These are phyloP conservation scores for Heliamphora exappendiculata DNA, from an alignment of 148 eudicot genomes.

Conservation along the genomic window DNA sequence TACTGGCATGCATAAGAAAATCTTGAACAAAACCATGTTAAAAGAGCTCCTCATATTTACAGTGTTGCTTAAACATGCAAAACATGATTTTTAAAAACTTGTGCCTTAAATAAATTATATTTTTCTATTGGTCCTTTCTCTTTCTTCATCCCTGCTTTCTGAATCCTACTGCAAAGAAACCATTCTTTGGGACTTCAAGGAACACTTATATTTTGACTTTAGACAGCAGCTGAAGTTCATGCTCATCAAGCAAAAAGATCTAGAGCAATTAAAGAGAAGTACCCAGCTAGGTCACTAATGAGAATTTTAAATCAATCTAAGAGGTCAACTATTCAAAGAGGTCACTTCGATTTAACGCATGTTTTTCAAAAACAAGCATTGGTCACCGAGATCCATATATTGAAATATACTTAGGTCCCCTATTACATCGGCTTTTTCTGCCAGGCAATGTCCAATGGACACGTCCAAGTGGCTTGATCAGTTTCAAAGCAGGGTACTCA, in stretches of 20 bases:
- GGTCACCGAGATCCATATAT: no score
- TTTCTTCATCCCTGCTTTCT: not conserved
- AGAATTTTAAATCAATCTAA: not conserved
- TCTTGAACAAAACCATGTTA: not conserved
- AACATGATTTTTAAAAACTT: not conserved
- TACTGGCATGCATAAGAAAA: not conserved
- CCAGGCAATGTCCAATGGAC: no score
- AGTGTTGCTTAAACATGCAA: no score
- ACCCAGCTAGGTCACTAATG: not conserved
- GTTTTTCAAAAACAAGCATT: no score
- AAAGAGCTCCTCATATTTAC: no score
- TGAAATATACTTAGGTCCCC: not conserved
- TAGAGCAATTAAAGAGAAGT: slow-evolving; percentile 1
- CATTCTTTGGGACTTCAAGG: not conserved
- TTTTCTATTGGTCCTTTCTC: not conserved
- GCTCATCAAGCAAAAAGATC: not conserved
- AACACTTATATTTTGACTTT: not conserved
- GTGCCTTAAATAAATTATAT: not conserved
- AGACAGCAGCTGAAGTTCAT: not conserved
- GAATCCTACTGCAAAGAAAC: not conserved
- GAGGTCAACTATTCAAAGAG: no score
- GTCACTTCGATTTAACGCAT: no score
- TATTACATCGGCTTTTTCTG: not conserved
- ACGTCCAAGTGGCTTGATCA: not conserved
- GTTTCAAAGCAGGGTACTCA: not conserved